A percentile compares a stretch with the other conserved stretches of the same genome.
phyloP scores from a whole-genome alignment of 1,284 basidiomycete genomes.

The Puccinia novopanici region DNA sequence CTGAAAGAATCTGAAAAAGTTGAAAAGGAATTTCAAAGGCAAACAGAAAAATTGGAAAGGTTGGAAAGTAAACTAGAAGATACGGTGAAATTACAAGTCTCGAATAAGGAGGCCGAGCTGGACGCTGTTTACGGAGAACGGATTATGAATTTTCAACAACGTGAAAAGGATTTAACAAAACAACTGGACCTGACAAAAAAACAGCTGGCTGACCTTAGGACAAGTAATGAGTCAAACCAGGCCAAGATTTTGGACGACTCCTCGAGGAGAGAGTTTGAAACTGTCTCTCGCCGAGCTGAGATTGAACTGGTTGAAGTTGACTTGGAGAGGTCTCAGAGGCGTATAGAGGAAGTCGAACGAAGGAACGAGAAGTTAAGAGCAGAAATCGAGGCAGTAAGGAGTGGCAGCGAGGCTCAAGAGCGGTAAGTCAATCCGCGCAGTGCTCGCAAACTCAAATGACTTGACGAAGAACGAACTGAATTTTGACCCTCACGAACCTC shows the following conservation, averaged over 20 bases:
- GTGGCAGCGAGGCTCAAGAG: constrained; percentile 74
- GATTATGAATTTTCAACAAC: constrained; percentile 88
- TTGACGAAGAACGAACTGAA: neutral
- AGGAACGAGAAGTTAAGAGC: constrained; percentile 89
- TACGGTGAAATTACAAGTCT: constrained; percentile 78
- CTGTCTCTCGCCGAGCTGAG: constrained; percentile 80
- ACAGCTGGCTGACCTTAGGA: constrained; percentile 83
- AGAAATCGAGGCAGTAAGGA: constrained; percentile 84
- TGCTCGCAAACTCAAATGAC: neutral
- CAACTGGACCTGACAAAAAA: constrained; percentile 80
- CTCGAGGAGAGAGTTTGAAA: constrained; percentile 77
- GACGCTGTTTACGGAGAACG: constrained; percentile 95
- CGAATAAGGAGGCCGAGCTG: constrained; percentile 88
- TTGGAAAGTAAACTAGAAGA: constrained; percentile 87
- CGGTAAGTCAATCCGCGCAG: constrained; percentile 62
- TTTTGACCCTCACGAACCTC: neutral
- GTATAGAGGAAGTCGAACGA: constrained; percentile 85
- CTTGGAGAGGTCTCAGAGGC: constrained; percentile 85
- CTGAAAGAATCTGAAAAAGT: constrained; percentile 68
- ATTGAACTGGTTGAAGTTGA: constrained; percentile 90
- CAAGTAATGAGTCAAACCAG: constrained; percentile 85
- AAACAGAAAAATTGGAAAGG: constrained; percentile 72
- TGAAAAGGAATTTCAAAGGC: constrained; percentile 75
- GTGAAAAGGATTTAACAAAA: constrained; percentile 84
- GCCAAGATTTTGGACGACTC: constrained; percentile 80